phyloP scores from a whole-genome alignment of 805 yeast genomes.

The Saccharomyces cerevisiae region DNA sequence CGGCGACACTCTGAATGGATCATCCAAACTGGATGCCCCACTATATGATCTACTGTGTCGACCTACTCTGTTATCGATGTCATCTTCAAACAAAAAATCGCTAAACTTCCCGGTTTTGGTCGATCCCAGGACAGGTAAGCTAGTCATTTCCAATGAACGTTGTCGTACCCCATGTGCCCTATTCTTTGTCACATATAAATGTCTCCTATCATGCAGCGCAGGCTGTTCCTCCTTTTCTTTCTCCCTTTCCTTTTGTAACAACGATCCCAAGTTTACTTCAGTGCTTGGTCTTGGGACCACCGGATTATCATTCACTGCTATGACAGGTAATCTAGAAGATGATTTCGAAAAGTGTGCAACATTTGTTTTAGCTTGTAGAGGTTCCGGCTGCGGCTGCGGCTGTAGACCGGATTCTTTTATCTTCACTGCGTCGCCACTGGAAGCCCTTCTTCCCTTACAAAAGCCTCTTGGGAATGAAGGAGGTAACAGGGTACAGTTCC shows the following conservation, averaged over 20 bases:
- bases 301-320: background rate
- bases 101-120: slow-evolving; percentile 7
- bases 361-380: background rate
- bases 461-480: background rate
- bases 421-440: background rate
- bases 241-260: background rate
- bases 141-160: background rate
- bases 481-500: background rate
- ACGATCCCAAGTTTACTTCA: background rate
- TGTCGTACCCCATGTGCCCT: background rate
- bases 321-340: background rate
- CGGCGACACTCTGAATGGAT: background rate
- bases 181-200: background rate
- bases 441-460: background rate
- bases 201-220: background rate
- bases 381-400: background rate
- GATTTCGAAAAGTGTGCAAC: background rate
- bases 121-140: background rate
- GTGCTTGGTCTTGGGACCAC: background rate
- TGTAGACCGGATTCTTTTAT: background rate
- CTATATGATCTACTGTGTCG: background rate
- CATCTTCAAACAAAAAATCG: slow-evolving; percentile 5
- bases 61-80: background rate
- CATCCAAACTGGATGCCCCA: background rate
- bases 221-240: background rate